Base-by-base conservation (phyloP, 306 rosid genomes). In the Adenanthera pavonina region DNA sequence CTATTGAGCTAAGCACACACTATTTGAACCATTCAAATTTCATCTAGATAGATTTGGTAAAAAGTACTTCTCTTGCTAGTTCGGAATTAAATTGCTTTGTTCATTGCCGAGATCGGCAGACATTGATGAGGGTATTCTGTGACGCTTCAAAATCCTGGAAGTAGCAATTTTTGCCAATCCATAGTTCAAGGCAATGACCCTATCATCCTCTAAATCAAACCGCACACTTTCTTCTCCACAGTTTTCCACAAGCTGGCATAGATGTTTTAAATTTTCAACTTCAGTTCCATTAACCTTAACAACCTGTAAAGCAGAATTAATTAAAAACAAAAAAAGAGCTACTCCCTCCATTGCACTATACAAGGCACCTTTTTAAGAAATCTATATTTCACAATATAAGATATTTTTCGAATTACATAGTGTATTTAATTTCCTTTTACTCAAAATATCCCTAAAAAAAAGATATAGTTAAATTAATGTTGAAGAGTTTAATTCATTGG, bases 191-290 rank as follows among this genome's bases (percentile, higher is more conserved):
- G 77, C 97, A 72, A 91, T 85, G 60, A 94, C 96, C 84, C 92
- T 87, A 49, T 94, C 97, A 75, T 94, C 97, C 17, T 94, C 98
- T 89, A 94, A 81, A 90, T 94, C 98, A 83, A 94, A 84, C 20
- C 97, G 91, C 74, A 94, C 81, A 51, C 75, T 85, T 52, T 89
- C 97, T 75, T 85, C 72, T 13, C 65, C 70, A 79, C 92, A 87
- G 75, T 64, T 90, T 76, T 91, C 95, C 84, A 94, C 93, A 66
- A 90, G 94, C 83, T 81, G 85, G 83, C 96, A 83, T 51, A 92
- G 78, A 88, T 94, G 97, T 83, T 88, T 81, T 78, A 92, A 86
- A 80, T 92, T 92, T 68, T 86, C 90, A 68, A 94, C 77, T 85
- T 94, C 93, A 49, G 84, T 62, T 75, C 96, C 98, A 36, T 94